phyloP scores from a whole-genome alignment of 495 filamentous ascomycete genomes.

The Immersiella caudata region DNA sequence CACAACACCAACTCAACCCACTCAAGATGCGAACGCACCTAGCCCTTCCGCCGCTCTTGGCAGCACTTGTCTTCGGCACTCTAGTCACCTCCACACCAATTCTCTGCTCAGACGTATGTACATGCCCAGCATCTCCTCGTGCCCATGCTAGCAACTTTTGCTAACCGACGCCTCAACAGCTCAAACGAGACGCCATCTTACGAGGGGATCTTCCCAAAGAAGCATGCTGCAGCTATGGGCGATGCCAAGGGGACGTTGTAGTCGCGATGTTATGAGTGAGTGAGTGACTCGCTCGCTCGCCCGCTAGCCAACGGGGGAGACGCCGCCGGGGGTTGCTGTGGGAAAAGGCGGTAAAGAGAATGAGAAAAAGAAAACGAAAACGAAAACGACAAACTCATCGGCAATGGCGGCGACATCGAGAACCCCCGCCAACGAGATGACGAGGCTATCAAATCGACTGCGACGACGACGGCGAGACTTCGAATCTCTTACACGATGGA shows the following conservation, averaged over 20 bases:
- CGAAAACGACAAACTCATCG: neutral
- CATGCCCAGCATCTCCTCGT: neutral
- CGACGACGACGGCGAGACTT: neutral
- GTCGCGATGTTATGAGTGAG: constrained; percentile 39
- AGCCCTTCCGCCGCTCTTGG: neutral
- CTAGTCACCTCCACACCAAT: neutral
- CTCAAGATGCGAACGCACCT: neutral
- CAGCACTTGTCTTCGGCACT: neutral
- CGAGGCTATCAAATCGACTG: neutral
- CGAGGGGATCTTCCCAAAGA: constrained; percentile 47
- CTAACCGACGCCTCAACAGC: constrained; percentile 28
- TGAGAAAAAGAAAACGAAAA: neutral
- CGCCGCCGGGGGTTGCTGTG: too few species aligned
- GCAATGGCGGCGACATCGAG: neutral
- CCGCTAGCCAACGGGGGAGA: too few species aligned
- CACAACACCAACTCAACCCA: neutral
- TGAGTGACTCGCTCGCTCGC: too few species aligned
- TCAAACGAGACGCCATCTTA: constrained; percentile 51
- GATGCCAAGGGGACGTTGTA: constrained; percentile 51
- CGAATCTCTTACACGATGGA: neutral
- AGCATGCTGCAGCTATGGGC: constrained; percentile 54
- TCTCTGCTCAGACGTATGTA: neutral
- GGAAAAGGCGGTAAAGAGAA: neutral
- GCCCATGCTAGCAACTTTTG: neutral
- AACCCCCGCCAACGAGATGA: neutral